A percentile compares a stretch with the other conserved stretches of the same genome.
phyloP scores from a whole-genome alignment of 345 rosid species.

The Acer negundo region DNA sequence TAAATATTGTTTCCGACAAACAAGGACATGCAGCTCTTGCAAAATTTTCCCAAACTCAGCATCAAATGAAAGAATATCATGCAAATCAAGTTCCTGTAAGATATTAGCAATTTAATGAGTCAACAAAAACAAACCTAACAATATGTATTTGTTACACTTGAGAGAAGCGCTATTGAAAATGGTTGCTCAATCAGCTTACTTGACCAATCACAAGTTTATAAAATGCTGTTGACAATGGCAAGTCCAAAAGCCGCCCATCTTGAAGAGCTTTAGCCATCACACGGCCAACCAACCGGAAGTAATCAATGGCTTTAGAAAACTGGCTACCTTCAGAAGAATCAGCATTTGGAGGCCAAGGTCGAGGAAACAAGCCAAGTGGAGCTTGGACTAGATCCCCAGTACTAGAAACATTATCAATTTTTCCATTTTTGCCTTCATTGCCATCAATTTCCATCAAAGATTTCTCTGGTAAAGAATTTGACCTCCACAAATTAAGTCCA shows the following conservation, averaged over 20 bases:
- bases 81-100: slow-evolving; percentile 95
- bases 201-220: slow-evolving; percentile 90
- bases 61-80: slow-evolving; percentile 81
- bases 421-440: slow-evolving; percentile 51
- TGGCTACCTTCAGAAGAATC: slow-evolving; percentile 77
- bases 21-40: slow-evolving; percentile 79
- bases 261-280: slow-evolving; percentile 99
- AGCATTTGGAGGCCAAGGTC: slow-evolving; percentile 82
- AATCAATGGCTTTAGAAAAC: slow-evolving; percentile 67
- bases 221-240: slow-evolving; percentile 80
- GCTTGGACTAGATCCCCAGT: slow-evolving; percentile 61
- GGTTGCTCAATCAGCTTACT: slow-evolving; percentile 44
- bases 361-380: slow-evolving; percentile 93
- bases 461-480: slow-evolving; percentile 54
- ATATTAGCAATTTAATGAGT: slow-evolving; percentile 10
- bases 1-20: slow-evolving; percentile 71
- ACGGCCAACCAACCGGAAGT: slow-evolving; percentile 93
- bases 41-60: slow-evolving; percentile 82
- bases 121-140: neutral
- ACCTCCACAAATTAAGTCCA: slow-evolving; percentile 94
- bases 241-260: slow-evolving; percentile 95
- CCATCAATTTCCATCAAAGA: slow-evolving; percentile 58
- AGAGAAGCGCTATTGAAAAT: neutral
- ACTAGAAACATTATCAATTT: slow-evolving; percentile 36
- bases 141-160: neutral